Base-by-base conservation (phyloP, 2,329 filamentous ascomycete genomes). In the Pochonia chlamydosporia region DNA sequence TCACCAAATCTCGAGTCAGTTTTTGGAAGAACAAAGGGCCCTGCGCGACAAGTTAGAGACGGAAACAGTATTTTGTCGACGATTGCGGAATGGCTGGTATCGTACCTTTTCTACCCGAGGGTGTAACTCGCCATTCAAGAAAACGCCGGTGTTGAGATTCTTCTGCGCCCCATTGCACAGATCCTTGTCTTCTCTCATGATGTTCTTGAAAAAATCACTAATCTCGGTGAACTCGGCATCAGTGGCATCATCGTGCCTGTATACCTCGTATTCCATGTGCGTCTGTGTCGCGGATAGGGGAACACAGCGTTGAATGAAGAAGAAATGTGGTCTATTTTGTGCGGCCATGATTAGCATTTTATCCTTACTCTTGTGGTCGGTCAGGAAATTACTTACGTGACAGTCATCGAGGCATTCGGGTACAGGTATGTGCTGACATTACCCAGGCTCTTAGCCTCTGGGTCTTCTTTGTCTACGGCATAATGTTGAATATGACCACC, bases 301-400 rank as follows among this genome's bases (percentile, higher is more conserved):
- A 24, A 76, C 65, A 61, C 75, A 73, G 40, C 71, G 67, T 55
- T 74, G 70, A 50, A 76, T 74, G 59, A 75, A 75, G 54, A 76
- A 71, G 61, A 76, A 76, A 56, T 74, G 58, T 21, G 66, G 60
- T 4, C 68, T 72, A 50, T 3, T 14, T 37, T 6, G 36, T 20
- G 9, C n/a, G n/a, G n/a, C n/a, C n/a, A n/a, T n/a, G n/a, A n/a
- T n/a, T n/a, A n/a, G n/a, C n/a, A n/a, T n/a, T n/a, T n/a, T n/a
- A n/a, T n/a, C n/a, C n/a, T n/a, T n/a, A n/a, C n/a, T n/a, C n/a
- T n/a, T n/a, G n/a, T n/a, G n/a, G n/a, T n/a, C n/a, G n/a, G n/a
- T n/a, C n/a, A n/a, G n/a, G 11, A 10, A 10, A 8, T 9, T 21
- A 59, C 67, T 58, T 58, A 71, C 68, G 66, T 63, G 28, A 68